phyloP scores from a whole-genome alignment of 169 alveolate species.

The Plasmodium coatneyi region DNA sequence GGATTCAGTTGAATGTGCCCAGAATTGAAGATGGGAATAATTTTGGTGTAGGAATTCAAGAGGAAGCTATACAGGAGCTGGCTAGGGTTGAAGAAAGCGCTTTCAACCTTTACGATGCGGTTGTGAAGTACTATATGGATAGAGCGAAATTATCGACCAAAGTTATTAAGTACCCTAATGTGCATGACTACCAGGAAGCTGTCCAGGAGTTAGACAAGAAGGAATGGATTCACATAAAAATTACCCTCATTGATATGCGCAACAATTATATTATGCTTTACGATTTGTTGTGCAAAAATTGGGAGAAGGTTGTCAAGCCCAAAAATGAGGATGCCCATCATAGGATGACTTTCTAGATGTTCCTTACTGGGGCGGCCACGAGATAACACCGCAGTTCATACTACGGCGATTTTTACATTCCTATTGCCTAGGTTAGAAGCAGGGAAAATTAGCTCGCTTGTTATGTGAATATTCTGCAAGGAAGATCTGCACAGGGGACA shows the following conservation, averaged over 20 bases:
- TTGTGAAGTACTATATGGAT: slow-evolving; percentile 89
- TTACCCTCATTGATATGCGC: slow-evolving; percentile 91
- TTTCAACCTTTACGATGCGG: slow-evolving; percentile 87
- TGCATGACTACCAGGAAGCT: slow-evolving; percentile 89
- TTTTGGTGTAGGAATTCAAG: slow-evolving; percentile 93
- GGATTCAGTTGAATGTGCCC: slow-evolving; percentile 92
- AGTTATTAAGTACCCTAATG: slow-evolving; percentile 89
- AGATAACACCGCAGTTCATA: background rate
- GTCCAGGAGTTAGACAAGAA: slow-evolving; percentile 90
- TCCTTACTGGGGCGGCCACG: background rate
- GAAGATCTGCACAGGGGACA: background rate
- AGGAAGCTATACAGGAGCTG: slow-evolving; percentile 91
- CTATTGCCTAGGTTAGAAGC: background rate
- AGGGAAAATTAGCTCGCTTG: background rate
- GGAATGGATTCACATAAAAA: slow-evolving; percentile 90
- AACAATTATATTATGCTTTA: slow-evolving; percentile 91
- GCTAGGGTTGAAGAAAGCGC: slow-evolving; percentile 92
- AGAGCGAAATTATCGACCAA: slow-evolving; percentile 91
- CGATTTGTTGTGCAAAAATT: slow-evolving; percentile 89
- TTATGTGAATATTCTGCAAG: background rate
- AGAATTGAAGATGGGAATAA: slow-evolving; percentile 93
- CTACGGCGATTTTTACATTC: background rate
- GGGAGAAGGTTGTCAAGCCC: slow-evolving; percentile 91
- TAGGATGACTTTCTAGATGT: slow-evolving; percentile 84
- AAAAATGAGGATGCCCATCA: slow-evolving; percentile 86